These are phyloP conservation scores for Sporothrix variecibatus DNA, from an alignment of 2,329 filamentous ascomycete genomes.

Conservation along the genomic window DNA sequence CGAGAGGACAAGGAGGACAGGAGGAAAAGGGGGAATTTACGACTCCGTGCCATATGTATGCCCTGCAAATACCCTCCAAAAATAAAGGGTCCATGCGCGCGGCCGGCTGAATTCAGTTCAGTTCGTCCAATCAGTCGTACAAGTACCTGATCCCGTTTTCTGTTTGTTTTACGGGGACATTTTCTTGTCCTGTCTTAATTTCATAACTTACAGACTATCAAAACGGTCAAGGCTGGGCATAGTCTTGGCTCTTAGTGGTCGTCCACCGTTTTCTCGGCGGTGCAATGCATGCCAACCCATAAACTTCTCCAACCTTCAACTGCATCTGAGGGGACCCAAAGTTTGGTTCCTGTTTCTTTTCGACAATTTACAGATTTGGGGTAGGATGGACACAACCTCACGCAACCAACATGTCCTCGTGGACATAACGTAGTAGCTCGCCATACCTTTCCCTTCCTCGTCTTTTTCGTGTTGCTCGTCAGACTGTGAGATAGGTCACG, in stretches of 20 bases:
- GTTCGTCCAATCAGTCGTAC: neutral
- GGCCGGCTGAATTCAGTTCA: neutral
- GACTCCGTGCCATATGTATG: neutral
- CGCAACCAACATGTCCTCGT: neutral
- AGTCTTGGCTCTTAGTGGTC: neutral
- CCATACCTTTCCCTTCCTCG: neutral
- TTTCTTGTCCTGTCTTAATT: too few relatives aligned
- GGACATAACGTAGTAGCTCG: neutral
- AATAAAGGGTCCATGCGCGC: neutral
- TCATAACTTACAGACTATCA: neutral
- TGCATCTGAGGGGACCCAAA: neutral
- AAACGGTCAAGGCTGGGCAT: neutral
- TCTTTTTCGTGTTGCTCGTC: neutral
- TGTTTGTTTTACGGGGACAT: neutral
- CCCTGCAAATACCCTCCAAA: neutral
- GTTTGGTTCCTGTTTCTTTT: conserved; percentile 6
- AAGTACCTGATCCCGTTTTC: neutral
- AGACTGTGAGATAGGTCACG: neutral
- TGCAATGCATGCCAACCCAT: neutral
- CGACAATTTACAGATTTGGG: neutral
- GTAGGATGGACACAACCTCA: conserved; percentile 10
- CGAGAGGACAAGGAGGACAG: neutral
- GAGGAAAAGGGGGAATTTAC: conserved; percentile 1
- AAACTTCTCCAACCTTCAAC: neutral
- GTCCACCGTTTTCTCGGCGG: conserved; percentile 16